phyloP scores from a whole-genome alignment of 805 yeast species.

The Wickerhamiella kurtzmanii region DNA sequence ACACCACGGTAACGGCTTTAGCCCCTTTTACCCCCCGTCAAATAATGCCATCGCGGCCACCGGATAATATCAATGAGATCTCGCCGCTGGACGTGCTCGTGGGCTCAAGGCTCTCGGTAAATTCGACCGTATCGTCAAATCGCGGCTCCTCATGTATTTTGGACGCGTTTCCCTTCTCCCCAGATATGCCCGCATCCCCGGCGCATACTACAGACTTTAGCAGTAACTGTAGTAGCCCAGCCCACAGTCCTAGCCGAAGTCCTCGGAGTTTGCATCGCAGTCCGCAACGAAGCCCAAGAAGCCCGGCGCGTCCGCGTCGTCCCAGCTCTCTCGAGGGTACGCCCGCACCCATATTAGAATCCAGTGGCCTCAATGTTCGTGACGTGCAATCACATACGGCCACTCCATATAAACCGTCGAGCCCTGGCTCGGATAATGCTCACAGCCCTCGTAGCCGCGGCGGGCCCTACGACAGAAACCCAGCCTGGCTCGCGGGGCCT shows the following conservation, averaged over 20 bases:
- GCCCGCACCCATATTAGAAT: no score
- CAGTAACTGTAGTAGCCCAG: not conserved
- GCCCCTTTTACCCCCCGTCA: no score
- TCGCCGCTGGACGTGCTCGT: conserved; percentile 9
- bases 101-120: conserved; percentile 5
- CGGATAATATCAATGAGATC: conserved; percentile 1
- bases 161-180: conserved; percentile 13
- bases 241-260: no score
- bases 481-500: no score
- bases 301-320: no score
- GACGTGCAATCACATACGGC: not conserved
- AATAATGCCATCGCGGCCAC: not conserved
- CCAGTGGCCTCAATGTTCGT: not conserved
- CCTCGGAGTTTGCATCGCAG: not conserved
- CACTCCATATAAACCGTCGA: no score
- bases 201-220: not conserved
- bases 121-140: conserved; percentile 2
- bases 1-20: no score
- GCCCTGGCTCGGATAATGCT: no score
- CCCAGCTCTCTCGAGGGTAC: no score
- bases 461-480: no score
- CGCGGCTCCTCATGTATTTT: conserved; percentile 6
- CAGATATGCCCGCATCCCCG: not conserved
- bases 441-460: not conserved
- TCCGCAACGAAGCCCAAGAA: not conserved